These are phyloP conservation scores for Trametopsis cervina DNA, from an alignment of 768 basidiomycete species.

Conservation along the genomic window DNA sequence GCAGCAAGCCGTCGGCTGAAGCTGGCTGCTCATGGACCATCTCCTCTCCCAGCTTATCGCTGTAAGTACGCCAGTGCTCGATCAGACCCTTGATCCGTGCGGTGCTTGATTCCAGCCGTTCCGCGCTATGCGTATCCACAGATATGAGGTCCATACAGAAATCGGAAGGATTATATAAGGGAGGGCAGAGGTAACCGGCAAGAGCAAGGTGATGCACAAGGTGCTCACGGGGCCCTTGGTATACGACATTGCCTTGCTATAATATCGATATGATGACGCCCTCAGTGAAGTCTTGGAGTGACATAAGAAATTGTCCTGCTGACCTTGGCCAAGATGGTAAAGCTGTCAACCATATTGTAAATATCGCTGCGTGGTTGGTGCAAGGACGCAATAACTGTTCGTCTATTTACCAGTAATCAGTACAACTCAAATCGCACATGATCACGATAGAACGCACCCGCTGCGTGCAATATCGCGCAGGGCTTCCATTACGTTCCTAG, in stretches of 20 bases:
- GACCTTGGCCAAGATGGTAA: slow-evolving; percentile 19
- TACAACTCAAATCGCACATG: neutral
- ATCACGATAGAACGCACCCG: slow-evolving; percentile 6
- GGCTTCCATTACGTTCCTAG: slow-evolving; percentile 37
- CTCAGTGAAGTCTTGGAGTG: neutral
- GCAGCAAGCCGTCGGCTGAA: slow-evolving; percentile 1
- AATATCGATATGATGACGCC: no score
- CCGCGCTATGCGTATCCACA: slow-evolving; percentile 9
- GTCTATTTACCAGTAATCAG: slow-evolving; percentile 29
- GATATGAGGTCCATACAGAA: slow-evolving; percentile 31
- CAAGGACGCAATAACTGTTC: slow-evolving; percentile 32
- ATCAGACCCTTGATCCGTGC: slow-evolving; percentile 8
- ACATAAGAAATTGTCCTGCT: neutral
- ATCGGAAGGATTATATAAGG: slow-evolving; percentile 33
- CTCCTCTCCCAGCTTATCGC: slow-evolving; percentile 4
- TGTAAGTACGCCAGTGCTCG: slow-evolving; percentile 3
- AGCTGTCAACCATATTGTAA: slow-evolving; percentile 19
- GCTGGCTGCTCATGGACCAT: neutral
- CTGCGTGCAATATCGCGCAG: slow-evolving; percentile 23
- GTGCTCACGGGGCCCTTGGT: slow-evolving; percentile 21
- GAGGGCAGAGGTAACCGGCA: slow-evolving; percentile 29
- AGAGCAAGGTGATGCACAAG: slow-evolving; percentile 27
- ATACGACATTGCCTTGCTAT: slow-evolving; percentile 16
- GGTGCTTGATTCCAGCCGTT: slow-evolving; percentile 7
- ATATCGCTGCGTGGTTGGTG: slow-evolving; percentile 27